These are phyloP conservation scores for Intubia oerlemansii DNA, from an alignment of 2,329 filamentous ascomycete species.

Conservation along the genomic window DNA sequence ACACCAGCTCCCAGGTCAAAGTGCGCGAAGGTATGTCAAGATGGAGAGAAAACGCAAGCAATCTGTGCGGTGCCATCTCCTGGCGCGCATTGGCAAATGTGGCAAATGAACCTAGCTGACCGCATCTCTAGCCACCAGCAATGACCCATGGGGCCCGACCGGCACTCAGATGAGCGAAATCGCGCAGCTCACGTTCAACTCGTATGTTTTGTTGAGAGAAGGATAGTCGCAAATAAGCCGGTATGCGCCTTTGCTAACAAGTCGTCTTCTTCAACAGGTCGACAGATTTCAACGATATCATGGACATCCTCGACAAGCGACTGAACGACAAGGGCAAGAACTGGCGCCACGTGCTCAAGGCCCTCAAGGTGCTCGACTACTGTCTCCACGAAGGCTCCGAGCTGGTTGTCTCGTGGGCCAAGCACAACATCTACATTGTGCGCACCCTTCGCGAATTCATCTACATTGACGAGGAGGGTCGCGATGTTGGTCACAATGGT, in stretches of 20 bases:
- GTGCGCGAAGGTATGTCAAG: conserved; percentile 88
- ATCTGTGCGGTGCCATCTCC: no score
- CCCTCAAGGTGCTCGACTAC: conserved; percentile 92
- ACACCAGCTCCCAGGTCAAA: conserved; percentile 90
- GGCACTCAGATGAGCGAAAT: conserved; percentile 98
- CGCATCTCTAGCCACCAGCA: conserved; percentile 73
- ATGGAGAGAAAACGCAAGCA: no score
- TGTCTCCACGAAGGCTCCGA: conserved; percentile 95
- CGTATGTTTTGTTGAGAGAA: conserved; percentile 39
- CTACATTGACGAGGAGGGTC: conserved; percentile 86
- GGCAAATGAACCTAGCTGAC: no score
- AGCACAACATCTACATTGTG: conserved; percentile 97
- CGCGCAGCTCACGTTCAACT: conserved; percentile 92
- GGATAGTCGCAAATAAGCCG: no score
- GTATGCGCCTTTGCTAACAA: no score
- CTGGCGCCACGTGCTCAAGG: conserved; percentile 95
- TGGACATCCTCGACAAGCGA: conserved; percentile 98
- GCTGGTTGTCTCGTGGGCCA: conserved; percentile 89
- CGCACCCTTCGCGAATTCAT: conserved; percentile 95
- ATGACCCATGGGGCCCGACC: conserved; percentile 95
- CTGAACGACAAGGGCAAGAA: conserved; percentile 99
- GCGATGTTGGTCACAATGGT: conserved; percentile 95
- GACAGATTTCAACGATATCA: conserved; percentile 98
- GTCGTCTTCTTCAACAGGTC: no score
- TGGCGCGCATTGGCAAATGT: no score